A percentile compares a stretch with the other conserved stretches of the same genome.
Evolutionary conservation across 306 rosid species (phyloP).

Genomic region (Herpetospermum pedunculosum): DNA sequence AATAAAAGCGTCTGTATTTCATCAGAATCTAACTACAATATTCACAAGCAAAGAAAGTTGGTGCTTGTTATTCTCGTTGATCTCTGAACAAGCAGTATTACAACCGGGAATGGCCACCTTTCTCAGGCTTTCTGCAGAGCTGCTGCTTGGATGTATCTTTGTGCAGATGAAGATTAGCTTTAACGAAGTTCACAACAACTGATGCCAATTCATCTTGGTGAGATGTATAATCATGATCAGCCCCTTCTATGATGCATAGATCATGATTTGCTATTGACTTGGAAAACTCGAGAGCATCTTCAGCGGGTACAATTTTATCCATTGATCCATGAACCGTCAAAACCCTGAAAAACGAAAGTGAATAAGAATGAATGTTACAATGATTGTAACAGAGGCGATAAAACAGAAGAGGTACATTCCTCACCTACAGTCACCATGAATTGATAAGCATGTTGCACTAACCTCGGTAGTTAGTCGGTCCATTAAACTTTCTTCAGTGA

Average conservation of each 20-base stretch:
- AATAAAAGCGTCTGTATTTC: too few species aligned
- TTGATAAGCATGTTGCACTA: slow-evolving; percentile 40
- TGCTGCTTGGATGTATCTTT: slow-evolving; percentile 16
- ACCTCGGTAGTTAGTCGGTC: slow-evolving; percentile 65
- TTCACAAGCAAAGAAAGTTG: not conserved
- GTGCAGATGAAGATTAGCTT: slow-evolving; percentile 18
- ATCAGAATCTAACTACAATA: not conserved
- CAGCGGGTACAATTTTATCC: slow-evolving; percentile 61
- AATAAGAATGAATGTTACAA: not conserved
- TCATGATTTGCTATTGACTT: slow-evolving; percentile 57
- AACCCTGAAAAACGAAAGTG: slow-evolving; percentile 32
- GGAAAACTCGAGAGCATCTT: slow-evolving; percentile 60
- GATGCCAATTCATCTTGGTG: slow-evolving; percentile 53
- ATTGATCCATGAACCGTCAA: slow-evolving; percentile 80
- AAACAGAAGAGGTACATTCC: not conserved
- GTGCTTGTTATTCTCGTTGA: not conserved
- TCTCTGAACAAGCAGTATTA: slow-evolving; percentile 9
- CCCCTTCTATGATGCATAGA: slow-evolving; percentile 54
- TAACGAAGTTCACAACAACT: slow-evolving; percentile 51
- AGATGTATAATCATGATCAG: slow-evolving; percentile 59
- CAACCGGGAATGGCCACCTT: slow-evolving; percentile 32
- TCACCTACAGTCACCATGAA: slow-evolving; percentile 58
- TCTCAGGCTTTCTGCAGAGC: slow-evolving; percentile 14
- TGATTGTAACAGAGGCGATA: not conserved
- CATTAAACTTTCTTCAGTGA: slow-evolving; percentile 71